A percentile compares a stretch with the other conserved stretches of the same genome.
These are phyloP conservation scores for Coelastrella sp. DNA, from an alignment of 139 green algal genomes.

Conservation along the genomic window DNA sequence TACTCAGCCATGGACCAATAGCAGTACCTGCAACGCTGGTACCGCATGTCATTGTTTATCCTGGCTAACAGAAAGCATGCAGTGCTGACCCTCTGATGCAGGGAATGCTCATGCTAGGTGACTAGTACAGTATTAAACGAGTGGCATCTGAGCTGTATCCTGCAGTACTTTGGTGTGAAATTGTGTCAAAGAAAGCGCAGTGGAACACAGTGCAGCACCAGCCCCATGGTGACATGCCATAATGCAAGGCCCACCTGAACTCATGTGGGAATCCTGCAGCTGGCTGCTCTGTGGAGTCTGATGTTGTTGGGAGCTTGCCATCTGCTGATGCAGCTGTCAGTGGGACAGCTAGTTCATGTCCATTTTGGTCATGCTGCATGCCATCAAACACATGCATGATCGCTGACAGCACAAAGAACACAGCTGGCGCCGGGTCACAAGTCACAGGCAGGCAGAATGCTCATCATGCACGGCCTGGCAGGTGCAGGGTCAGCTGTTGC, in stretches of 20 bases:
- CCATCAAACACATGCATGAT: background rate
- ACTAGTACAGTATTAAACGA: no score
- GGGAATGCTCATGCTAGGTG: no score
- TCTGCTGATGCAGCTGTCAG: background rate
- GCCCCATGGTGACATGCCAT: background rate
- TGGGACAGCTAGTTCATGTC: background rate
- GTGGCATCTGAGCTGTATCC: no score
- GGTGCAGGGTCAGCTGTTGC: background rate
- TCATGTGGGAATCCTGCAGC: constrained; percentile 12
- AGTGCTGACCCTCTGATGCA: no score
- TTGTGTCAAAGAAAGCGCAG: no score
- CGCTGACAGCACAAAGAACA: no score
- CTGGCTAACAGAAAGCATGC: no score
- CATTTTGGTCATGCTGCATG: background rate
- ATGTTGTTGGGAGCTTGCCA: background rate
- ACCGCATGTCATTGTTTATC: no score
- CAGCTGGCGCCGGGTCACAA: no score
- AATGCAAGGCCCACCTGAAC: constrained; percentile 10
- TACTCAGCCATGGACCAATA: constrained; percentile 36
- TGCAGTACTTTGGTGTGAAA: no score
- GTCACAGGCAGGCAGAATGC: no score
- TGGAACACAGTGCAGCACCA: no score
- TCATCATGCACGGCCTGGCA: background rate
- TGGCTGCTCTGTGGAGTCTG: background rate
- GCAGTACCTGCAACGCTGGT: constrained; percentile 12